Conservation (phyloP, 345 rosid species). For the rapeseed (Brassica napus) region DNA sequence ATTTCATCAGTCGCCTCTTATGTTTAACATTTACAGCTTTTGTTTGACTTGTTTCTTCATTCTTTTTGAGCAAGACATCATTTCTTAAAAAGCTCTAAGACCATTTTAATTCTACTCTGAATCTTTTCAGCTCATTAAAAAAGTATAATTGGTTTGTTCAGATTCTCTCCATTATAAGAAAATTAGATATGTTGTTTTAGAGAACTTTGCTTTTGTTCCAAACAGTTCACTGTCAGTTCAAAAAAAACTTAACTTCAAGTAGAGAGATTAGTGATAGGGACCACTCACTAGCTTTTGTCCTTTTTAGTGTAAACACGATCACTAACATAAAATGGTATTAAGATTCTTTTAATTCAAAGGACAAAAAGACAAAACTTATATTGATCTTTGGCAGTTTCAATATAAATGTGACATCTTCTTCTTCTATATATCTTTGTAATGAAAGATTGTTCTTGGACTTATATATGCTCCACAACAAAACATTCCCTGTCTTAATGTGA, state of each 20-base stretch:
- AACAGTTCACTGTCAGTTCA: no score
- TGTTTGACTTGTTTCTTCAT: not conserved
- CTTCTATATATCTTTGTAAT: conserved; percentile 11
- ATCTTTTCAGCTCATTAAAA: not conserved
- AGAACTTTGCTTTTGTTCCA: not conserved
- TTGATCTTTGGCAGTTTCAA: conserved; percentile 2
- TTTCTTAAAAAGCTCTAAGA: not conserved
- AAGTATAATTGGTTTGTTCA: not conserved
- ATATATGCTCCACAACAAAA: not conserved
- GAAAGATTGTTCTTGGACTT: conserved; percentile 18
- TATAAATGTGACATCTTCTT: conserved; percentile 6
- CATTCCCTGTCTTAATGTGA: not conserved
- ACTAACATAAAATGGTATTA: not conserved
- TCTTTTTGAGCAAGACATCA: not conserved
- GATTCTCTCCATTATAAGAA: not conserved
- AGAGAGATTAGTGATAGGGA: conserved; percentile 24
- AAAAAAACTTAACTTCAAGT: not conserved
- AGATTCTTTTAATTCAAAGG: not conserved
- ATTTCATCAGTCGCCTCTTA: not conserved
- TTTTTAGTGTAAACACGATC: conserved; percentile 1
- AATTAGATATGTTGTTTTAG: conserved; percentile 9
- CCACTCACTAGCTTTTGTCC: conserved; percentile 16
- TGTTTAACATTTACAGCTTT: not conserved
- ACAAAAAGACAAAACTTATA: not conserved
- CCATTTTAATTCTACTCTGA: not conserved